A percentile compares a stretch with the other conserved stretches of the same genome.
These are phyloP conservation scores for Castanopsis chinensis DNA, from an alignment of 306 rosid species.

Conservation along the genomic window DNA sequence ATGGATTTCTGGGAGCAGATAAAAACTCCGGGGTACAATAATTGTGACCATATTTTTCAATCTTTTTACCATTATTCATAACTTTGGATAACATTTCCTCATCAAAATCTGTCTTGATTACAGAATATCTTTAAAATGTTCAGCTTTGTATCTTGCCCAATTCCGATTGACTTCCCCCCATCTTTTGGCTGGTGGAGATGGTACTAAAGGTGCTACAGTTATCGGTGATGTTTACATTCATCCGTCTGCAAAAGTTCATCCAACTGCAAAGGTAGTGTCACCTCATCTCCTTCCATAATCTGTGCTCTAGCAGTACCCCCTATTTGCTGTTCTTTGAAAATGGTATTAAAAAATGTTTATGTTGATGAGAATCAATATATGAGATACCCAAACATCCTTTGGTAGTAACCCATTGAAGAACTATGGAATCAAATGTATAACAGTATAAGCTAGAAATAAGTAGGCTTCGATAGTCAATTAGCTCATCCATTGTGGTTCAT, in stretches of 20 bases:
- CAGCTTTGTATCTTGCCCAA: slow-evolving; percentile 82
- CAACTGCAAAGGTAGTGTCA: slow-evolving; percentile 75
- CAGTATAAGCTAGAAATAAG: not conserved
- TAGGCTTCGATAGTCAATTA: not conserved
- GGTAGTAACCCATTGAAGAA: not conserved
- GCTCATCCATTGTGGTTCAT: not conserved
- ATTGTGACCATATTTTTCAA: not conserved
- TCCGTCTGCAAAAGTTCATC: slow-evolving; percentile 95
- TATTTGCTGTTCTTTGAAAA: not conserved
- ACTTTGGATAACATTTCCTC: not conserved
- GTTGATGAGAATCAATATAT: not conserved
- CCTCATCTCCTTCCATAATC: not conserved
- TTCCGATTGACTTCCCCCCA: slow-evolving; percentile 66
- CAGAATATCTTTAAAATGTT: slow-evolving; percentile 96
- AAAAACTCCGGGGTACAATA: slow-evolving; percentile 82
- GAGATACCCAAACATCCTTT: not conserved
- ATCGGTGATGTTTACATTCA: slow-evolving; percentile 83
- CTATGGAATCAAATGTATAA: not conserved
- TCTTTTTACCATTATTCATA: not conserved
- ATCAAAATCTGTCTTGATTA: slow-evolving; percentile 15
- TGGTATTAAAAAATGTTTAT: not conserved
- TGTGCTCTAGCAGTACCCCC: not conserved
- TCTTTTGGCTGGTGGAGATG: slow-evolving; percentile 72
- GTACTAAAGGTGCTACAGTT: slow-evolving; percentile 60
- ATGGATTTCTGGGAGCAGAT: slow-evolving; percentile 95